These are phyloP conservation scores for Exophiala viscosa DNA, from an alignment of 2,329 filamentous ascomycete species.

Conservation along the genomic window DNA sequence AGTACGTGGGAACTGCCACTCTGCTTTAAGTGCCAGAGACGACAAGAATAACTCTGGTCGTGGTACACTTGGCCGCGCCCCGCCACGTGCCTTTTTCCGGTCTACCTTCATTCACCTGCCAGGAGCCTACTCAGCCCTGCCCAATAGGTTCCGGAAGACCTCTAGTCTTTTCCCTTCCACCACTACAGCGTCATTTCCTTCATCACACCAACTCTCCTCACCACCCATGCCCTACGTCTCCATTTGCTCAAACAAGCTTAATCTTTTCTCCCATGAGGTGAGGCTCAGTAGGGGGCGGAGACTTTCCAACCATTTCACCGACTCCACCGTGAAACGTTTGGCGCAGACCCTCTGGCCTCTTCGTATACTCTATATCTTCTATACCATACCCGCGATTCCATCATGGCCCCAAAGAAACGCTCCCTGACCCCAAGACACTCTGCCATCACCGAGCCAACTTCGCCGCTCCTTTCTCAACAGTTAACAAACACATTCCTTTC, in stretches of 20 bases:
- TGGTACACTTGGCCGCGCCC: slow-evolving; percentile 17
- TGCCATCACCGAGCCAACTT: slow-evolving; percentile 14
- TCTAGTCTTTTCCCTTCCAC: slow-evolving; percentile 23
- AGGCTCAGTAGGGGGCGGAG: slow-evolving; percentile 31
- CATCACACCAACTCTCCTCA: slow-evolving; percentile 22
- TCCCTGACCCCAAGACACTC: slow-evolving; percentile 24
- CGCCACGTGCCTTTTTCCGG: slow-evolving; percentile 19
- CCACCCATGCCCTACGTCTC: slow-evolving; percentile 23
- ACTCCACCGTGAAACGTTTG: slow-evolving; percentile 28
- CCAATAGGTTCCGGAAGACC: slow-evolving; percentile 16
- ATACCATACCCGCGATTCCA: slow-evolving; percentile 21
- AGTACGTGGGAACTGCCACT: slow-evolving; percentile 4
- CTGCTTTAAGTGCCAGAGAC: background rate
- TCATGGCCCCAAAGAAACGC: slow-evolving; percentile 28
- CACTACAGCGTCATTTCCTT: slow-evolving; percentile 29
- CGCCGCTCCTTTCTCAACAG: slow-evolving; percentile 14
- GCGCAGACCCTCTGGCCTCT: slow-evolving; percentile 22
- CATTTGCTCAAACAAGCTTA: slow-evolving; percentile 28
- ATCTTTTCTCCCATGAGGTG: slow-evolving; percentile 21
- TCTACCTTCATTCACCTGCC: slow-evolving; percentile 5
- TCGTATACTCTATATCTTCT: slow-evolving; percentile 27
- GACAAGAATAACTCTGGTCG: slow-evolving; percentile 23
- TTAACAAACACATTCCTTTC: slow-evolving; percentile 18
- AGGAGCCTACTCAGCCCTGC: slow-evolving; percentile 24
- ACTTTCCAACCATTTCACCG: slow-evolving; percentile 26